A percentile compares a stretch with the other conserved stretches of the same genome.
Evolutionary conservation across 2,329 filamentous ascomycete species (phyloP).

Genomic region (Albifimbria verrucaria): DNA sequence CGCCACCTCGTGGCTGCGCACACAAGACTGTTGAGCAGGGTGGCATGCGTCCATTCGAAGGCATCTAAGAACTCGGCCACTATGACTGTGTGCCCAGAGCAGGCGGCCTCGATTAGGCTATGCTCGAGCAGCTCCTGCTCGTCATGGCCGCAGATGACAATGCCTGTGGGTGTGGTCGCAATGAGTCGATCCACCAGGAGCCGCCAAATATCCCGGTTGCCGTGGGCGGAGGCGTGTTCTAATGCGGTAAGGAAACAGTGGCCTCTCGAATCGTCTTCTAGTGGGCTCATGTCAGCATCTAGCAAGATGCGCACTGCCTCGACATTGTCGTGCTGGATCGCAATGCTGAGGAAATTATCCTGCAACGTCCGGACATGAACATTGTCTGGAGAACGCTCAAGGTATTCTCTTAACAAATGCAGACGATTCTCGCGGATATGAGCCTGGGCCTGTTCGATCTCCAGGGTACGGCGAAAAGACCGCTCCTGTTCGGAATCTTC

Average conservation of each 20-base stretch:
- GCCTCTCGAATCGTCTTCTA: background rate
- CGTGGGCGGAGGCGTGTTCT: background rate
- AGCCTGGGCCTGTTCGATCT: background rate
- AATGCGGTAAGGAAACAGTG: background rate
- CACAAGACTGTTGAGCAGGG: background rate
- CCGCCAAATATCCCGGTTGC: background rate
- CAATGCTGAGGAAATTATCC: background rate
- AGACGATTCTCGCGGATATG: background rate
- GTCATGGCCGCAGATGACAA: background rate
- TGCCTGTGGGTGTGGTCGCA: background rate
- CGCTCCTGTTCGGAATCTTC: background rate
- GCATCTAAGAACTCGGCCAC: background rate
- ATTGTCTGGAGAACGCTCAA: background rate
- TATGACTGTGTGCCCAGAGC: background rate
- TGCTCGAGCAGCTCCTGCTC: background rate
- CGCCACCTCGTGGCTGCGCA: background rate
- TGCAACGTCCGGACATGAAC: background rate
- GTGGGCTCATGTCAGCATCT: background rate
- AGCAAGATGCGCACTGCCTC: background rate
- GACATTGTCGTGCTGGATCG: background rate
- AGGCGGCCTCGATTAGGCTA: background rate
- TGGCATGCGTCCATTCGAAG: background rate
- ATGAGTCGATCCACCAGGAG: background rate
- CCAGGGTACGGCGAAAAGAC: background rate
- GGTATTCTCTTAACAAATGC: background rate